Conservation (phyloP, 495 filamentous ascomycete genomes). For the Podospora pseudocomata region DNA sequence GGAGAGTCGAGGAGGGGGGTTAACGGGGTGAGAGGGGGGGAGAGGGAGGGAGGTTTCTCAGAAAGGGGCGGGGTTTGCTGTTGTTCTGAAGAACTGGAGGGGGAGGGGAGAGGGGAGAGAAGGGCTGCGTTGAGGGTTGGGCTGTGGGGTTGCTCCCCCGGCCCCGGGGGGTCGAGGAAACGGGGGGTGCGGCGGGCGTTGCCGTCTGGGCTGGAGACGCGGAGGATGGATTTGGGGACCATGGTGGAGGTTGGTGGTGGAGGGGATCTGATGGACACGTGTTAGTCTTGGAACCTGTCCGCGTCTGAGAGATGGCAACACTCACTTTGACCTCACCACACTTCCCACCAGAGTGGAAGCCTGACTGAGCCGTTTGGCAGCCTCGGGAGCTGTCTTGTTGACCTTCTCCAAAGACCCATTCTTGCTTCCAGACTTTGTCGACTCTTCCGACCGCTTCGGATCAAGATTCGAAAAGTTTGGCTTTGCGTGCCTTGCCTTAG, state of each 20-base stretch:
- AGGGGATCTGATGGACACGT: neutral
- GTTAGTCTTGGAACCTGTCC: neutral
- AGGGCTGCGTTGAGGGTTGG: neutral
- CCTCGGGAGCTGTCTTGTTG: constrained; percentile 22
- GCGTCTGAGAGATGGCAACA: neutral
- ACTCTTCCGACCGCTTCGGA: constrained; percentile 15
- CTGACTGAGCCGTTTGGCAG: constrained; percentile 9
- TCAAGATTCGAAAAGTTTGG: constrained; percentile 19
- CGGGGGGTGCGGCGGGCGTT: constrained; percentile 9
- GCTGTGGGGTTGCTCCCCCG: neutral
- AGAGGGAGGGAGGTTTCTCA: constrained; percentile 3
- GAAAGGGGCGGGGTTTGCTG: constrained; percentile 9
- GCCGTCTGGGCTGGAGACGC: constrained; percentile 30
- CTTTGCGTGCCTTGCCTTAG: constrained; percentile 33
- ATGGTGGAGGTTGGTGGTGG: constrained; percentile 15
- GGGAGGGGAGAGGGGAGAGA: neutral
- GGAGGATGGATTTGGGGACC: constrained; percentile 34
- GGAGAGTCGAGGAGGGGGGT: constrained; percentile 12
- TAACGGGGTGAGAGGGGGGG: constrained; percentile 9
- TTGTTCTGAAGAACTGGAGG: constrained; percentile 10
- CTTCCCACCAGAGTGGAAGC: constrained; percentile 6
- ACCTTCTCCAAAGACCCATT: constrained; percentile 25
- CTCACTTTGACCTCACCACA: constrained; percentile 14
- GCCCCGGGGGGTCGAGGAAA: constrained; percentile 13
- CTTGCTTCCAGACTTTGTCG: constrained; percentile 26